These are phyloP conservation scores for Oryza meyeriana DNA, from an alignment of 176 grass and related monocot genomes.

Conservation along the genomic window DNA sequence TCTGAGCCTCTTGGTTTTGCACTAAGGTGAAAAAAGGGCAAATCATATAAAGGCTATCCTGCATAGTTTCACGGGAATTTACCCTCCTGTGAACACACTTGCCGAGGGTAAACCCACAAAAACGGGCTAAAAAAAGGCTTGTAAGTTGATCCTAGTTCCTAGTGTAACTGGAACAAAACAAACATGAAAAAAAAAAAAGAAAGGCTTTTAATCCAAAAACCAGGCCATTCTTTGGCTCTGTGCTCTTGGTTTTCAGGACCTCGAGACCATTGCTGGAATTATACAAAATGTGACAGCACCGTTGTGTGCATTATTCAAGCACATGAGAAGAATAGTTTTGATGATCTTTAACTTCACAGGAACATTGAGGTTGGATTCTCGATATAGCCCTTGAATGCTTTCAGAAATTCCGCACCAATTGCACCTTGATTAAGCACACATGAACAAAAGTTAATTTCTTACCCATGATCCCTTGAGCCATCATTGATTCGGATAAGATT, in stretches of 20 bases:
- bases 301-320: constrained; percentile 28
- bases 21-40: not conserved
- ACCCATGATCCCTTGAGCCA: not conserved
- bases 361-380: constrained; percentile 89
- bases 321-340: constrained; percentile 19
- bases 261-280: not conserved
- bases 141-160: constrained; percentile 11
- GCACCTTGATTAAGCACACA: constrained; percentile 50
- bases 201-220: constrained; percentile 20
- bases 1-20: not conserved
- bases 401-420: constrained; percentile 86
- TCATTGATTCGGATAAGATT: not conserved
- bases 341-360: constrained; percentile 44
- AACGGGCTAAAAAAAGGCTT: not conserved
- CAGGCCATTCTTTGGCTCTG: not conserved
- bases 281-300: constrained; percentile 26
- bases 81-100: not conserved
- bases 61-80: not conserved
- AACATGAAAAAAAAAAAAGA: not conserved
- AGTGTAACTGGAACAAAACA: not conserved
- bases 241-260: constrained; percentile 14
- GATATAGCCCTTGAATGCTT: constrained; percentile 89
- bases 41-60: not conserved
- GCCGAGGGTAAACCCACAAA: not conserved
- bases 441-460: not conserved